phyloP scores from a whole-genome alignment of 768 basidiomycete species.

The Lactarius trivialis region DNA sequence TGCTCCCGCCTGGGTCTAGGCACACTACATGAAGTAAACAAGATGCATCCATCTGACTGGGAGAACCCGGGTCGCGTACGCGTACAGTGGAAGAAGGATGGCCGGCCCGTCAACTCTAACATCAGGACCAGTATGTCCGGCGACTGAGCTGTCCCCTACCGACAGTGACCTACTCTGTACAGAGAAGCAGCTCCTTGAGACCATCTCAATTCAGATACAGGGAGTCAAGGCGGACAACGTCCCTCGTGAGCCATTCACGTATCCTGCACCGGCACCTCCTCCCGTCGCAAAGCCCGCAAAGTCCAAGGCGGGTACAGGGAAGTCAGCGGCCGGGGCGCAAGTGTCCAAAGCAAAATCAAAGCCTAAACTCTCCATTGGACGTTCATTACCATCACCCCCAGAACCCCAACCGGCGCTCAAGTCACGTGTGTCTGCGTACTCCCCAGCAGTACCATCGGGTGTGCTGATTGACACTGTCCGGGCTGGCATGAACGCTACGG shows the following conservation, averaged over 20 bases:
- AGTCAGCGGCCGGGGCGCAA: conserved; percentile 25
- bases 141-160: not conserved
- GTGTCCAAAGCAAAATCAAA: conserved; percentile 25
- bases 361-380: conserved; percentile 23
- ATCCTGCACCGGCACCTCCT: conserved; percentile 26
- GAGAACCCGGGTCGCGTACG: conserved; percentile 95
- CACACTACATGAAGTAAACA: conserved; percentile 82
- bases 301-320: conserved; percentile 20
- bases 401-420: conserved; percentile 67
- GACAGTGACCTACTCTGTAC: conserved; percentile 4
- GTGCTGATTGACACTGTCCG: conserved; percentile 21
- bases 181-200: conserved; percentile 74
- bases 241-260: conserved; percentile 57
- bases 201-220: conserved; percentile 70
- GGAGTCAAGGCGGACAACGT: conserved; percentile 60
- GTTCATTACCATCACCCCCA: conserved; percentile 63
- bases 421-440: conserved; percentile 37
- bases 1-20: conserved; percentile 69
- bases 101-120: conserved; percentile 50
- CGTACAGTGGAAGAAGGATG: conserved; percentile 87
- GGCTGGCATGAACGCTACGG: conserved; percentile 22
- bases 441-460: conserved; percentile 20
- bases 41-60: conserved; percentile 94
- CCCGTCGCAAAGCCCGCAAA: conserved; percentile 30
- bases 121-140: conserved; percentile 66